A percentile compares a stretch with the other conserved stretches of the same genome.
Evolutionary conservation across 805 yeast genomes (phyloP).

Genomic region (Phaffomyces antillensis): DNA sequence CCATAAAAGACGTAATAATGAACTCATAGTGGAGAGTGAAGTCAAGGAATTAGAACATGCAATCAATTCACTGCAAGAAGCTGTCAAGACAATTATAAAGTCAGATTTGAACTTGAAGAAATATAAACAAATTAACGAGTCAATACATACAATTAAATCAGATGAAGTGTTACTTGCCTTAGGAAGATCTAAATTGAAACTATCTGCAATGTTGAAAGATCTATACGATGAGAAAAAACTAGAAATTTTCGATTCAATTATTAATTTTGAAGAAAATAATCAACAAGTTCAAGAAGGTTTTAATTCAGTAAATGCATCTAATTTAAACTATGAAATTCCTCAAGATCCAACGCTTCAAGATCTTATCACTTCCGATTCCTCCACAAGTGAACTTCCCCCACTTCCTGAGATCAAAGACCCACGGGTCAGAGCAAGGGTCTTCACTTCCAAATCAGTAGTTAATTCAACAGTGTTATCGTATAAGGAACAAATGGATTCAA

Average conservation of each 20-base stretch:
- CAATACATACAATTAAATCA: conserved; percentile 24
- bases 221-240: conserved; percentile 42
- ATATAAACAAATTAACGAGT: conserved; percentile 28
- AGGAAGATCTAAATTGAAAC: conserved; percentile 44
- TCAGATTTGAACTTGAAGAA: conserved; percentile 49
- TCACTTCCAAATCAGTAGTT: conserved; percentile 71
- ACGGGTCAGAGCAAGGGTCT: conserved; percentile 59
- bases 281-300: background rate
- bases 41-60: conserved; percentile 42
- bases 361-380: too few relatives aligned
- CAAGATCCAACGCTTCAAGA: too few relatives aligned
- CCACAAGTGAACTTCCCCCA: conserved; percentile 43
- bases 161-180: conserved; percentile 43
- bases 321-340: background rate
- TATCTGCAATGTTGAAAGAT: conserved; percentile 56
- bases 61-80: conserved; percentile 41
- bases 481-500: conserved; percentile 50
- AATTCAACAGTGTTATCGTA: conserved; percentile 51
- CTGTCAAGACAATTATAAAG: conserved; percentile 41
- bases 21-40: conserved; percentile 16
- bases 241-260: conserved; percentile 49
- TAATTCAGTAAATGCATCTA: background rate
- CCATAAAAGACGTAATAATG: background rate
- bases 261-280: conserved; percentile 28
- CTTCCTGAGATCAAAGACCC: conserved; percentile 62